Percentiles rank a stretch among this genome's conserved stretches.
phyloP scores from a whole-genome alignment of 208 protist species.

The Leishmania amazonensis region DNA sequence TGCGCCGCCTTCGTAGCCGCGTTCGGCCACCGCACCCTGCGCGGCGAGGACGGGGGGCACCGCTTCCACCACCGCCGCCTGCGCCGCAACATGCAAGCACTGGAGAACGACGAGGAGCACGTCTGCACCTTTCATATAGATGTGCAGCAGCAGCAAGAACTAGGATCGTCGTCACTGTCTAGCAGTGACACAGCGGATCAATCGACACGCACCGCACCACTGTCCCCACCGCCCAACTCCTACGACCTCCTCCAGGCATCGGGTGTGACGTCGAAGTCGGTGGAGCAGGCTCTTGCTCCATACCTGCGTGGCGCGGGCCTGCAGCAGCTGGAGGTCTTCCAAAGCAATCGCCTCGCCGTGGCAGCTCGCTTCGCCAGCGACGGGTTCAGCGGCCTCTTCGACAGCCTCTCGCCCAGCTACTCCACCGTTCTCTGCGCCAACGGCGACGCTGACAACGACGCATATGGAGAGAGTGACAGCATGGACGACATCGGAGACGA shows the following conservation, averaged over 20 bases:
- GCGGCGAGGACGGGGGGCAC: slow-evolving; percentile 69
- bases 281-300: slow-evolving; percentile 39
- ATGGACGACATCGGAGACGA: not conserved
- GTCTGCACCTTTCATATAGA: slow-evolving; percentile 46
- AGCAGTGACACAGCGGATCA: not conserved
- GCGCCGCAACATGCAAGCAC: slow-evolving; percentile 46
- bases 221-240: not conserved
- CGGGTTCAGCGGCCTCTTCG: slow-evolving; percentile 22
- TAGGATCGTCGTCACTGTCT: not conserved
- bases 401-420: not conserved
- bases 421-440: not conserved
- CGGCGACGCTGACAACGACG: not conserved
- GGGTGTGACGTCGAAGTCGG: slow-evolving; percentile 26
- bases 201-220: not conserved
- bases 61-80: slow-evolving; percentile 62
- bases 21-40: slow-evolving; percentile 69
- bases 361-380: slow-evolving; percentile 39
- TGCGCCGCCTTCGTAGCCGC: slow-evolving; percentile 74
- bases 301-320: slow-evolving; percentile 47
- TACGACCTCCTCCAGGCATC: not conserved
- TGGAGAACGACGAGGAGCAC: slow-evolving; percentile 37
- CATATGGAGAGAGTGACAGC: not conserved
- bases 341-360: slow-evolving; percentile 33
- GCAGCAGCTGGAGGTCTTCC: slow-evolving; percentile 60
- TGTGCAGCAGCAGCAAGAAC: slow-evolving; percentile 18